These are phyloP conservation scores for Hansenula anomala DNA, from an alignment of 1,139 yeast species.

Conservation along the genomic window DNA sequence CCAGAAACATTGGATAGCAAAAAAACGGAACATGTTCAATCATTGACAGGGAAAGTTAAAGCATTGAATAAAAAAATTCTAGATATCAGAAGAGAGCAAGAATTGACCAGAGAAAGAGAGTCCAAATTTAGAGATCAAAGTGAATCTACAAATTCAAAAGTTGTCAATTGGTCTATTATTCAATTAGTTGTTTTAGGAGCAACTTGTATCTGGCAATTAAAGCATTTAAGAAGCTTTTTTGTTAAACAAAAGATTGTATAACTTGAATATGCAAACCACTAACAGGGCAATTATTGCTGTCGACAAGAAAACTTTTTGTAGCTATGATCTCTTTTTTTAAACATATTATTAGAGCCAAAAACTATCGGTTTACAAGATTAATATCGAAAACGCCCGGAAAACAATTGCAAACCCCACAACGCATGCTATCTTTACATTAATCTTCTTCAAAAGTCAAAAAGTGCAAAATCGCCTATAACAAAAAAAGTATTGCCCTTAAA, in stretches of 20 bases:
- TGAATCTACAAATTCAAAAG: constrained; percentile 61
- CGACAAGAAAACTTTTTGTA: too few species aligned
- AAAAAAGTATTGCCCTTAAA: too few species aligned
- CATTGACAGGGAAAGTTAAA: constrained; percentile 49
- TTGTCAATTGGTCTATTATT: constrained; percentile 60
- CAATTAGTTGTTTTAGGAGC: constrained; percentile 52
- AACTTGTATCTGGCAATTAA: constrained; percentile 66
- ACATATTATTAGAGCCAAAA: too few species aligned
- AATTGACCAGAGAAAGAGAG: constrained; percentile 65
- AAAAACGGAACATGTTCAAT: constrained; percentile 41
- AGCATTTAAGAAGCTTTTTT: constrained; percentile 58
- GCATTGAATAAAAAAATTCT: constrained; percentile 48
- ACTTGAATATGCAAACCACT: too few species aligned
- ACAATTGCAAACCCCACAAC: too few species aligned
- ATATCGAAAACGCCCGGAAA: too few species aligned
- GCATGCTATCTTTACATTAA: too few species aligned
- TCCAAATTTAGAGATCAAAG: constrained; percentile 61
- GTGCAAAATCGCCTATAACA: too few species aligned
- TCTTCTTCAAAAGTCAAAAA: too few species aligned
- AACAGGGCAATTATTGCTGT: too few species aligned
- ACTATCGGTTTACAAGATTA: too few species aligned
- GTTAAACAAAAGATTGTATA: constrained; percentile 61
- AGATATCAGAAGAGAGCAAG: constrained; percentile 61
- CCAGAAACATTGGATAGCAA: constrained; percentile 45
- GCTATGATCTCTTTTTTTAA: too few species aligned